Evolutionary conservation across 352 stramenopile species (phyloP).

Genomic region (Globisporangium heterothallicum): DNA sequence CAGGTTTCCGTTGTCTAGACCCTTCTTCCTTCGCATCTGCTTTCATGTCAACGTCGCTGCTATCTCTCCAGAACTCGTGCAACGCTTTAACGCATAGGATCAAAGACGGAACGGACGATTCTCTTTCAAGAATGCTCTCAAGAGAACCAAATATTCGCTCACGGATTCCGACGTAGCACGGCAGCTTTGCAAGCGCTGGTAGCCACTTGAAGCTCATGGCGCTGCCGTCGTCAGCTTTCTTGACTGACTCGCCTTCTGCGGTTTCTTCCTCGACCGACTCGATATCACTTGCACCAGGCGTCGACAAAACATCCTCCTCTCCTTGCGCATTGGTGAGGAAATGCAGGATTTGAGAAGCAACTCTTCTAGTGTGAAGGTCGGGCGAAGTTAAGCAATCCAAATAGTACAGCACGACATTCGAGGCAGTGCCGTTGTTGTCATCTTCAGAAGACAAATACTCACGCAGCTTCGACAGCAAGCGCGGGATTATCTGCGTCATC

Average conservation of each 20-base stretch:
- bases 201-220: constrained; percentile 73
- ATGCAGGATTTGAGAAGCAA: constrained; percentile 62
- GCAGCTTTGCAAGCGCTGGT: constrained; percentile 46
- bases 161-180: constrained; percentile 56
- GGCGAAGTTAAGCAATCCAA: constrained; percentile 61
- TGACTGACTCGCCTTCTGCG: constrained; percentile 11
- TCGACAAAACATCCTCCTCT: constrained; percentile 17
- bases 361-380: constrained; percentile 38
- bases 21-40: background rate
- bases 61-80: constrained; percentile 53
- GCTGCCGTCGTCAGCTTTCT: constrained; percentile 10
- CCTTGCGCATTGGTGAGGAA: constrained; percentile 33
- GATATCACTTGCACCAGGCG: constrained; percentile 15
- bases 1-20: constrained; percentile 24
- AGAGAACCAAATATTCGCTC: constrained; percentile 57
- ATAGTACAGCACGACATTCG: constrained; percentile 64
- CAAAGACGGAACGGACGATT: constrained; percentile 67
- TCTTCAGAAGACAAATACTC: constrained; percentile 38
- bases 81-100: constrained; percentile 62
- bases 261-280: constrained; percentile 26
- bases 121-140: constrained; percentile 62
- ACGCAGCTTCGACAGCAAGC: constrained; percentile 47
- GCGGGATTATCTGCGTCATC: constrained; percentile 43
- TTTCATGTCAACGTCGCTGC: constrained; percentile 9
- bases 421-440: constrained; percentile 27